Evolutionary conservation across 2,329 filamentous ascomycete species (phyloP).

Genomic region (Sphaceloma murrayae): DNA sequence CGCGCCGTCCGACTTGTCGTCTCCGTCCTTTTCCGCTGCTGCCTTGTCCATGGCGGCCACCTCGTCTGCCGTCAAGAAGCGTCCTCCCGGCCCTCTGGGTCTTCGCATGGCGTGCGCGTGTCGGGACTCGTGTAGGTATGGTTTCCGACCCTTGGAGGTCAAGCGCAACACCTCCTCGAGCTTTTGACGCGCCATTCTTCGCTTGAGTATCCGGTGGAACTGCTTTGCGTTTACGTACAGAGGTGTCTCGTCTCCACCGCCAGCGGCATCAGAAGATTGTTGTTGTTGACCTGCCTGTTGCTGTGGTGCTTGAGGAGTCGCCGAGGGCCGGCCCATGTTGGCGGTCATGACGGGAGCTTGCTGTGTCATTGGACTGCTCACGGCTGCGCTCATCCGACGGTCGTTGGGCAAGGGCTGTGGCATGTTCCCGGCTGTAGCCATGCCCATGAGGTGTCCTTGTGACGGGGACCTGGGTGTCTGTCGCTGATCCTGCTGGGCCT

Average conservation of each 20-base stretch:
- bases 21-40: slow-evolving; percentile 34
- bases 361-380: slow-evolving; percentile 56
- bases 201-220: slow-evolving; percentile 93
- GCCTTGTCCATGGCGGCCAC: slow-evolving; percentile 77
- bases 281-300: slow-evolving; percentile 29
- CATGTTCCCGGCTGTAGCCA: slow-evolving; percentile 49
- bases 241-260: slow-evolving; percentile 75
- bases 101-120: slow-evolving; percentile 98
- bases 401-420: slow-evolving; percentile 28
- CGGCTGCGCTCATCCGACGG: slow-evolving; percentile 35
- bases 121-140: slow-evolving; percentile 91
- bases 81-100: slow-evolving; percentile 83
- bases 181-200: slow-evolving; percentile 83
- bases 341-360: slow-evolving; percentile 61
- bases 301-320: slow-evolving; percentile 20
- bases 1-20: neutral
- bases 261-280: slow-evolving; percentile 37
- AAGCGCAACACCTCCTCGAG: slow-evolving; percentile 85
- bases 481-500: slow-evolving; percentile 61
- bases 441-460: slow-evolving; percentile 53
- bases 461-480: slow-evolving; percentile 68
- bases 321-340: slow-evolving; percentile 13
- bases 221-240: slow-evolving; percentile 98
- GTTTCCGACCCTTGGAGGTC: slow-evolving; percentile 91
- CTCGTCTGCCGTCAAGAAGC: slow-evolving; percentile 93